Percentiles rank a stretch among this genome's conserved stretches.
Evolutionary conservation across 306 rosid genomes (phyloP).

Genomic region (Argentina anserina): DNA sequence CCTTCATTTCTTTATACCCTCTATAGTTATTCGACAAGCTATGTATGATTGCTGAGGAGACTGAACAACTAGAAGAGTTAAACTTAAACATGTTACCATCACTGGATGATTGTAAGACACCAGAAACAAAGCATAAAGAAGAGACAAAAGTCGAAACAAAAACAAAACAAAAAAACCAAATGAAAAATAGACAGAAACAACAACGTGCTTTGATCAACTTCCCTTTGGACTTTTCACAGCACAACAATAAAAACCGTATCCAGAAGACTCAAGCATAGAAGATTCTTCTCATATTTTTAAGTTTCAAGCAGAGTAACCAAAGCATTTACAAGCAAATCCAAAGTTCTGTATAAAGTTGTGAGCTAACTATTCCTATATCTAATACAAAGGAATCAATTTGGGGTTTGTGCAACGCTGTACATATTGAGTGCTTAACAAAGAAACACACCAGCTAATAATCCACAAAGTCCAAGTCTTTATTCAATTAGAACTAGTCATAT

Average conservation of each 20-base stretch:
- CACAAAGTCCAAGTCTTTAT: constrained; percentile 1
- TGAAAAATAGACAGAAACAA: neutral
- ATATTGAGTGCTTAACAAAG: neutral
- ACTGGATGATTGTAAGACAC: constrained; percentile 8
- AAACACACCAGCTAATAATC: neutral
- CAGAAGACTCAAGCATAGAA: constrained; percentile 9
- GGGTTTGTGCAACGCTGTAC: too few species aligned
- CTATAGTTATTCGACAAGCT: neutral
- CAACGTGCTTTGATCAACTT: neutral
- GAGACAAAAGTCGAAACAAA: constrained; percentile 8
- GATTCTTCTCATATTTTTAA: neutral
- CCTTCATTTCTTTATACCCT: neutral
- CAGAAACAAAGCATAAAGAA: constrained; percentile 8
- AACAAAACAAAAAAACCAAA: neutral
- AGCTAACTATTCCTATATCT: neutral
- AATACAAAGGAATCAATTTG: neutral
- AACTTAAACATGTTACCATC: neutral
- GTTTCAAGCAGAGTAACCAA: constrained; percentile 5
- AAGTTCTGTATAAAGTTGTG: neutral
- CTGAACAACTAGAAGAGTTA: neutral
- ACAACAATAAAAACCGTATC: neutral
- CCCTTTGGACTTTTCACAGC: neutral
- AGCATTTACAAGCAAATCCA: neutral
- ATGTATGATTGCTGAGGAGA: constrained; percentile 6
- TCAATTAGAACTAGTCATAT: neutral